Base-by-base conservation (phyloP, 2,329 filamentous ascomycete species). In the Furcasterigmium furcatum region DNA sequence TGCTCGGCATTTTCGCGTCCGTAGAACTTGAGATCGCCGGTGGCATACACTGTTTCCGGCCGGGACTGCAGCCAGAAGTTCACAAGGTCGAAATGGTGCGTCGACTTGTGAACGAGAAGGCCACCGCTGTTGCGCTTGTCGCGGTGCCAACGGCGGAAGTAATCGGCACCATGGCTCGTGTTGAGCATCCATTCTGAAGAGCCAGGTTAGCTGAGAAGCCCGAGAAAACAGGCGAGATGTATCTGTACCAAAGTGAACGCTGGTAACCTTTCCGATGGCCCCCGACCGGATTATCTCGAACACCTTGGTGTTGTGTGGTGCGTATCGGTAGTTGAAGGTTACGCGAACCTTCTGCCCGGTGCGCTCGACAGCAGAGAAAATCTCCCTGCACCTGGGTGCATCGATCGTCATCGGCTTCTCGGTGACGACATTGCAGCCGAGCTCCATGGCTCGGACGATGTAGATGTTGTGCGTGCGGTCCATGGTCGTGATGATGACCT, bases 401-500 rank as follows among this genome's bases (percentile, higher is more conserved):
- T 76, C 72, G 42, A 76, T 73, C 2, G 73, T 76, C 72, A 76
- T 76, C 2, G 73, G 73, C 53, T 77, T 77, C 52, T 77, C 73
- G 0, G 69, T 75, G 16, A 76, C 65, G 3, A 72, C 72, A 48
- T 74, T 65, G 50, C 71, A 74, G 8, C 72, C 73, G 4, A 74
- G 58, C 36, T 75, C 71, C 41, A 84, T 64, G 0, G 80, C 78
- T 3, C 75, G 71, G 5, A 81, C 67, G 41, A 82, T 82, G 62
- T 84, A 84, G 22, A 65, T 70, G 54, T 82, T 67, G 59, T 84
- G 80, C 4, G 77, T 80, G 21, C 79, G 73, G 60, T 84, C 80
- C 54, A 84, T 80, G 0, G 80, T 83, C 1, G 80, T 83, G 14
- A 84, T 70, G 51, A 84, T 82, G 14, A 84, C 71, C 55, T 80